Percentiles rank a stretch among this genome's conserved stretches.
phyloP scores from a whole-genome alignment of 2,329 filamentous ascomycete genomes.

The Ophiostoma ulmi region DNA sequence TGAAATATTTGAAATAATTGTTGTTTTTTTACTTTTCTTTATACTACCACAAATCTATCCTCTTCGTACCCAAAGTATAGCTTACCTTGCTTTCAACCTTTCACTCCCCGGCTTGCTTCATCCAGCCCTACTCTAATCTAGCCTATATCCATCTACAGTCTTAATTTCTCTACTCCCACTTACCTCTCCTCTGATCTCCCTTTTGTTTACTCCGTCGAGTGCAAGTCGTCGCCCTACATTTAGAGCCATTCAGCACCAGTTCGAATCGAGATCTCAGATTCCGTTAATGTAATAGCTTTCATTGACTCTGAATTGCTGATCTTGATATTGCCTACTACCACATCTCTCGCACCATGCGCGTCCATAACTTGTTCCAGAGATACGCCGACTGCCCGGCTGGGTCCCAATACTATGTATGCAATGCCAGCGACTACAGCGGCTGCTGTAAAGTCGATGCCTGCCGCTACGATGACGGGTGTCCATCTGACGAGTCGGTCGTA shows the following conservation, averaged over 20 bases:
- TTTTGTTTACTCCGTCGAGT: background rate
- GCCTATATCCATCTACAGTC: background rate
- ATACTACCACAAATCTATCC: background rate
- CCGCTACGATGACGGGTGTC: constrained; percentile 32
- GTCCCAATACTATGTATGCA: constrained; percentile 38
- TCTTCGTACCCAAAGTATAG: background rate
- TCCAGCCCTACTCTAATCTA: background rate
- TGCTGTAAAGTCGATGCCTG: constrained; percentile 47
- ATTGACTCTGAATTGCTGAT: background rate
- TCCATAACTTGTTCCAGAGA: constrained; percentile 8
- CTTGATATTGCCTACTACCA: background rate
- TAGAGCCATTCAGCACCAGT: background rate
- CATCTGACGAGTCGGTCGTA: constrained; percentile 21
- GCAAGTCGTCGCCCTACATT: background rate
- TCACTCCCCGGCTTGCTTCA: background rate
- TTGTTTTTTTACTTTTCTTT: background rate
- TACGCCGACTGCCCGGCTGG: constrained; percentile 32
- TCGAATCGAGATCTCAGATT: background rate
- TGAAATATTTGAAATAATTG: background rate
- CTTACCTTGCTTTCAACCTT: background rate
- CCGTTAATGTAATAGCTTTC: background rate
- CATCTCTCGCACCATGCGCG: constrained; percentile 19
- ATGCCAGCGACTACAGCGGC: constrained; percentile 36
- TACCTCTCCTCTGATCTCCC: background rate
- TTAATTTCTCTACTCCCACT: background rate